phyloP scores from a whole-genome alignment of 352 stramenopile genomes.

The Pythium scleroteichum region DNA sequence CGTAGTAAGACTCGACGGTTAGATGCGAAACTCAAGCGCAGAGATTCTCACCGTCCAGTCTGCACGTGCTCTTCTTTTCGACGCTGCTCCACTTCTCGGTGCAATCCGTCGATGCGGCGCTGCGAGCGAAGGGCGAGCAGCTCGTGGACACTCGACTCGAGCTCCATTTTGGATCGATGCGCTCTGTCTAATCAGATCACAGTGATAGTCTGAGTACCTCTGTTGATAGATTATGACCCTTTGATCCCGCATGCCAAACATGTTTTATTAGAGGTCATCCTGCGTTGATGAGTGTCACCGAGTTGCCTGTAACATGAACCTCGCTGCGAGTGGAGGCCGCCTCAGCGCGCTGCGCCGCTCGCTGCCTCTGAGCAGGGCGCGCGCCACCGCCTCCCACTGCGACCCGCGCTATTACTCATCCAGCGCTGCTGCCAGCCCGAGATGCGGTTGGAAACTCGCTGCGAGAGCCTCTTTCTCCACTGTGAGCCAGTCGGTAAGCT shows the following conservation, averaged over 20 bases:
- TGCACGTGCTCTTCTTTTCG: background rate
- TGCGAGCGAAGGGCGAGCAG: conserved; percentile 18
- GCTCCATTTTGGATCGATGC: too few relatives aligned
- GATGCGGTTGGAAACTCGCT: background rate
- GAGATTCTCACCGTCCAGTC: background rate
- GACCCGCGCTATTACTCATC: too few relatives aligned
- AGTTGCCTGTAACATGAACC: too few relatives aligned
- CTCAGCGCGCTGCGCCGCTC: background rate
- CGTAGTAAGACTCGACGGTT: background rate
- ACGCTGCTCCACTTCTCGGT: background rate
- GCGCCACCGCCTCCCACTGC: background rate
- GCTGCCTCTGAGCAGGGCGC: background rate
- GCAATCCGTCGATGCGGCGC: conserved; percentile 11
- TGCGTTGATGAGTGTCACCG: too few relatives aligned
- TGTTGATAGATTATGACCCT: too few relatives aligned
- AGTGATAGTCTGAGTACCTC: too few relatives aligned
- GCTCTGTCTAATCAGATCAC: too few relatives aligned
- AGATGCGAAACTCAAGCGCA: too few relatives aligned
- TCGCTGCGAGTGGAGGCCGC: background rate
- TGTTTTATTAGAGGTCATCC: background rate
- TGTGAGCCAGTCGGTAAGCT: background rate
- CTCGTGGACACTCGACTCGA: conserved; percentile 24
- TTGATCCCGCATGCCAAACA: too few relatives aligned
- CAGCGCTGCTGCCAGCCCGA: too few relatives aligned
- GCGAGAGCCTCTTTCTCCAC: conserved; percentile 9